Evolutionary conservation across 1,284 basidiomycete genomes (phyloP).

Genomic region (Papiliotrema flavescens): DNA sequence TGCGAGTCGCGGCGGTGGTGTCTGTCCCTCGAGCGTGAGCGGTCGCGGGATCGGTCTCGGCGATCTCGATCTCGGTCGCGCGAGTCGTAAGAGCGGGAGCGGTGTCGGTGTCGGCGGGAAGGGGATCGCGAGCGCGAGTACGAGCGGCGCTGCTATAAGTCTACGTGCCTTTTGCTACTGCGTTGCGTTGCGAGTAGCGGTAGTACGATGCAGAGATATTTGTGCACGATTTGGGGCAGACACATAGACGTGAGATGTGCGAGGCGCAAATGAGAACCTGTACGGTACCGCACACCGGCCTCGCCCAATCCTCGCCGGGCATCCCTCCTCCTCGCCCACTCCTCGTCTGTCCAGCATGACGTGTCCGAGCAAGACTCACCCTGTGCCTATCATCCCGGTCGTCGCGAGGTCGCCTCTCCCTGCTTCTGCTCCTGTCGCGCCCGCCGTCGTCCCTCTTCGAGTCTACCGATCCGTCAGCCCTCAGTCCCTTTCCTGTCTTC

Average conservation of each 20-base stretch:
- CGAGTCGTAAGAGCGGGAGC: conserved; percentile 54
- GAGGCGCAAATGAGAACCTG: neutral
- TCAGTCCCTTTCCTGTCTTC: neutral
- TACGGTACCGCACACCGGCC: neutral
- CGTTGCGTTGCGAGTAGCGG: too few relatives aligned
- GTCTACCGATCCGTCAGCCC: conserved; percentile 16
- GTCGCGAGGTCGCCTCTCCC: conserved; percentile 45
- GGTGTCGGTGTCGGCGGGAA: conserved; percentile 58
- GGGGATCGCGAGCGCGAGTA: conserved; percentile 46
- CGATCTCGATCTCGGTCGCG: conserved; percentile 60
- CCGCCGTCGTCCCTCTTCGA: conserved; percentile 26
- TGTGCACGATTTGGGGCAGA: neutral
- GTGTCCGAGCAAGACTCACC: conserved; percentile 47
- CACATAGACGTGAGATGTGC: neutral
- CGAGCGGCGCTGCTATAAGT: conserved; percentile 9
- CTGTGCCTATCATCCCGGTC: conserved; percentile 56
- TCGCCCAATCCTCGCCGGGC: neutral
- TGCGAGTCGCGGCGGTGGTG: conserved; percentile 17
- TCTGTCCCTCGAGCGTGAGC: conserved; percentile 43
- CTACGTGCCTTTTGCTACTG: neutral
- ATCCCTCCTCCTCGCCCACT: neutral
- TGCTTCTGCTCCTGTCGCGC: conserved; percentile 26
- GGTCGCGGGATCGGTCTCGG: conserved; percentile 56
- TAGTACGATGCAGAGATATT: neutral
- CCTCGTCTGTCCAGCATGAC: neutral